These are phyloP conservation scores for Skeletonema grethae DNA, from an alignment of 108 stramenopile species.

Conservation along the genomic window DNA sequence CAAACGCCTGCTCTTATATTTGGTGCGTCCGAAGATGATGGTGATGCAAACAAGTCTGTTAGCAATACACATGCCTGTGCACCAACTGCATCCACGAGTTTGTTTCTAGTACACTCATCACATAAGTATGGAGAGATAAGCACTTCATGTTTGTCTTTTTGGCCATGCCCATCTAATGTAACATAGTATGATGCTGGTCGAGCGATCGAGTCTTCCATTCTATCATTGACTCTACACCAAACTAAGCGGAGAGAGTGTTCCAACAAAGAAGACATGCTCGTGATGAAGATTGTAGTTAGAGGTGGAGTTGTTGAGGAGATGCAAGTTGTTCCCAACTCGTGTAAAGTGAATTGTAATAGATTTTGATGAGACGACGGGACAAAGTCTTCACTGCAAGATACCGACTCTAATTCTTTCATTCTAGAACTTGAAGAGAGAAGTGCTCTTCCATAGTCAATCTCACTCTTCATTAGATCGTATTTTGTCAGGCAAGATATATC, in stretches of 20 bases:
- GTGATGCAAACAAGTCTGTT: constrained; percentile 61
- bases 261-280: constrained; percentile 46
- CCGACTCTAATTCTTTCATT: constrained; percentile 8
- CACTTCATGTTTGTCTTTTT: constrained; percentile 65
- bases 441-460: constrained; percentile 9
- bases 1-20: constrained; percentile 62
- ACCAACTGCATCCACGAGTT: constrained; percentile 41
- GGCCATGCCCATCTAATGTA: constrained; percentile 74
- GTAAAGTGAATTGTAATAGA: constrained; percentile 14
- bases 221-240: constrained; percentile 66
- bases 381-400: neutral
- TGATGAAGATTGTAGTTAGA: constrained; percentile 28
- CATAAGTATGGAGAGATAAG: constrained; percentile 58
- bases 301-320: neutral
- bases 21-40: constrained; percentile 51
- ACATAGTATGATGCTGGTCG: constrained; percentile 59
- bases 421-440: neutral
- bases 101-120: constrained; percentile 35
- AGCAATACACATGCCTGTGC: constrained; percentile 50
- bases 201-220: constrained; percentile 48
- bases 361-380: constrained; percentile 20
- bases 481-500: constrained; percentile 7
- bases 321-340: neutral
- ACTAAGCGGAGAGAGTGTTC: constrained; percentile 58
- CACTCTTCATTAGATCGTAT: constrained; percentile 19